A percentile compares a stretch with the other conserved stretches of the same genome.
phyloP scores from a whole-genome alignment of 106 monocot species.

The Allium fistulosum region DNA sequence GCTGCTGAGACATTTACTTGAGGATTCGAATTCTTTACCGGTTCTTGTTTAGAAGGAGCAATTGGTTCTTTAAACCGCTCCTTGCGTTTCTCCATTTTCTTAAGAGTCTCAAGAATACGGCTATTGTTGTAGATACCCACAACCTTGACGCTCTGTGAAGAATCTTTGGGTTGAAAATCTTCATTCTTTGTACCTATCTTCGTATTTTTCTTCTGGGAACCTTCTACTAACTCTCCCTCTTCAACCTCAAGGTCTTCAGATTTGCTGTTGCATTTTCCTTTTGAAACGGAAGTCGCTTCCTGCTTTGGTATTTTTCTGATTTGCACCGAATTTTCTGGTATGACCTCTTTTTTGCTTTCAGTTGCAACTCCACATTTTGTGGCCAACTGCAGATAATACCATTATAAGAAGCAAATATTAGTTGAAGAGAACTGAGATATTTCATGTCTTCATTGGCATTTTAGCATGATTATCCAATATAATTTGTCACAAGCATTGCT shows the following conservation, averaged over 20 bases:
- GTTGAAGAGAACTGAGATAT: not conserved
- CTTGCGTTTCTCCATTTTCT: slow-evolving; percentile 49
- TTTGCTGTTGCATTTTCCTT: no score
- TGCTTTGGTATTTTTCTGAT: not conserved
- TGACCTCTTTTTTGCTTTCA: slow-evolving; percentile 1
- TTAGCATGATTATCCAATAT: no score
- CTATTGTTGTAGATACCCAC: slow-evolving; percentile 14
- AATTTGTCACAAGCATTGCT: no score
- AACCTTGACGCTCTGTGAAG: not conserved
- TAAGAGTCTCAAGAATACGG: slow-evolving; percentile 36
- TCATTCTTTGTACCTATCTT: not conserved
- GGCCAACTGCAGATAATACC: slow-evolving; percentile 7
- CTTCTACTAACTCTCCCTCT: slow-evolving; percentile 46
- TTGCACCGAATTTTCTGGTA: not conserved
- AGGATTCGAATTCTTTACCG: slow-evolving; percentile 2
- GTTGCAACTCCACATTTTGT: slow-evolving; percentile 7
- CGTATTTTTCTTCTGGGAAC: slow-evolving; percentile 9
- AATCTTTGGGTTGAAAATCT: slow-evolving; percentile 6
- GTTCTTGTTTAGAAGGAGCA: slow-evolving; percentile 9
- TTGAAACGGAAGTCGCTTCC: not conserved
- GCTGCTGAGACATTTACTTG: slow-evolving; percentile 3
- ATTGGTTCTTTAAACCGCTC: slow-evolving; percentile 50
- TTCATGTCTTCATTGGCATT: no score
- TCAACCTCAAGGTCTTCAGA: slow-evolving; percentile 30
- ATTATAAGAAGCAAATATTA: slow-evolving; percentile 4